A percentile compares a stretch with the other conserved stretches of the same genome.
Conservation (phyloP, 768 basidiomycete species). For the Lepiota venenata region DNA sequence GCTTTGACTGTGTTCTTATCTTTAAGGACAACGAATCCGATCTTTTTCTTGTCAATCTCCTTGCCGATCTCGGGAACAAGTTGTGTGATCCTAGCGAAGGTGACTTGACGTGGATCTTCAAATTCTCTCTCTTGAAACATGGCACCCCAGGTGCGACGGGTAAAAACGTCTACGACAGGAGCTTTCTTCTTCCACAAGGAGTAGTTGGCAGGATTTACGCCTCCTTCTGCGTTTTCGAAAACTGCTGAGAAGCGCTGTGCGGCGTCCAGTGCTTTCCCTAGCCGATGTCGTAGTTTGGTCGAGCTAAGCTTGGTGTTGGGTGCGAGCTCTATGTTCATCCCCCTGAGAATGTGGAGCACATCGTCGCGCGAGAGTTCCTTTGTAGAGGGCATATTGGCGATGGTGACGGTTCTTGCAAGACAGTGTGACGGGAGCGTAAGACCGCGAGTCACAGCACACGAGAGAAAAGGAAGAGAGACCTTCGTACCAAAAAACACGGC, state of each 20-base stretch:
- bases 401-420: too few species aligned
- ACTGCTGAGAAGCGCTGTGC: constrained; percentile 22
- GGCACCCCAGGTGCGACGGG: constrained; percentile 10
- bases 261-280: constrained; percentile 22
- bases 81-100: constrained; percentile 10
- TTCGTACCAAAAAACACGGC: too few species aligned
- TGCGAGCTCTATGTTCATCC: constrained; percentile 26
- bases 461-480: too few species aligned
- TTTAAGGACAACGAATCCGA: constrained; percentile 6
- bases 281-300: constrained; percentile 21
- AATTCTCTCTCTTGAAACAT: constrained; percentile 9
- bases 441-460: too few species aligned
- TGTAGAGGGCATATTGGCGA: constrained; percentile 12
- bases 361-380: constrained; percentile 21
- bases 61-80: constrained; percentile 9
- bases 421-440: too few species aligned
- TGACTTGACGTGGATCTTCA: constrained; percentile 8
- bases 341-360: constrained; percentile 21
- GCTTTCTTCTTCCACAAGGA: constrained; percentile 6
- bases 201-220: constrained; percentile 4
- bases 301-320: constrained; percentile 25
- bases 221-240: constrained; percentile 10
- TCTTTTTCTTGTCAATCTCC: constrained; percentile 10
- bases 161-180: constrained; percentile 8
- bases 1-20: constrained; percentile 2